Base-by-base conservation (phyloP, 108 stramenopile species). In the Pseudonitzschia multiseries region DNA sequence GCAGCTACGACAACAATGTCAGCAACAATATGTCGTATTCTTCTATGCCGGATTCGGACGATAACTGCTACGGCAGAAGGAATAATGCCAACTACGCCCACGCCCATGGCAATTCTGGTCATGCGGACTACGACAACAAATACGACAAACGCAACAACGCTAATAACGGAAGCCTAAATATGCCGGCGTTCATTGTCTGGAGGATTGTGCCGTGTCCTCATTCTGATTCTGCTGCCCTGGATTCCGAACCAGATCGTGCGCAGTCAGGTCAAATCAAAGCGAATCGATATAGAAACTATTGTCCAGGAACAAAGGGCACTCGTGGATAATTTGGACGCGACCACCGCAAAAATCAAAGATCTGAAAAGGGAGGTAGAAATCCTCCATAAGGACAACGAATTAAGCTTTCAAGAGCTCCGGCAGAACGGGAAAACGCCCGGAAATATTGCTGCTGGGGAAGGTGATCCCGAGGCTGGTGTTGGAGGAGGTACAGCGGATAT, bases 341-440 rank as follows among this genome's bases (percentile, higher is more conserved):
- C 66, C 21, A 67, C 66, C 1, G 42, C 42, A 5, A 46, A 27
- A 26, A 67, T 67, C 44, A 67, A 67, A 1, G 28, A 67, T 3
- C 28, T 67, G 22, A 44, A 50, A 22, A 22, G 9, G 66, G 66
- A 67, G 14, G 42, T 67, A n/a, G 66, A 67, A 46, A 67, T 46
- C 22, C 42, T 67, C 21, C 18, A 32, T n/a, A 67, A 67, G 44
- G 66, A 67, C 36, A 67, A 67, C 44, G 66, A 67, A 50, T 29
- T 51, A 31, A 67, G 66, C 28, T 67, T 28, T 28, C 66, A 67
- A 50, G 66, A 67, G 24, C 43, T 67, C 28, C 17, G 21, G 14
- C 66, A n/a, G 2, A 67, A 48, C 44, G 66, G 66, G 13, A 67
- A 50, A 67, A 29, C n/a, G 6, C 61, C 61, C 4, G 33, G 36